phyloP scores from a whole-genome alignment of 257 asterid species.

The Nicotiana otophora region DNA sequence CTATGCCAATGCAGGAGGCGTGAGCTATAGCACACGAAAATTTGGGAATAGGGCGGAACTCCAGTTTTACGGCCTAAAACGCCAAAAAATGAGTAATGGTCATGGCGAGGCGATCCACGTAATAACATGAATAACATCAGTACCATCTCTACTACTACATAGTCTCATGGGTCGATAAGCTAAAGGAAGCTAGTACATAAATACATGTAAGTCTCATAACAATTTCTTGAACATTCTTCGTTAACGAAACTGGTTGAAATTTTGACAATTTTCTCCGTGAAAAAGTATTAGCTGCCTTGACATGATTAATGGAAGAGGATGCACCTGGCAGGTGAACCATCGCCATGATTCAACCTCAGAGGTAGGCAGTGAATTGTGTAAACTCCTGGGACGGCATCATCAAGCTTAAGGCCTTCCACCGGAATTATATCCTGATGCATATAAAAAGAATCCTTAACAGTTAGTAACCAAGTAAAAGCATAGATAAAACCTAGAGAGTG shows the following conservation, averaged over 20 bases:
- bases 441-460: background rate
- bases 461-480: background rate
- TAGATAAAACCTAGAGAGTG: background rate
- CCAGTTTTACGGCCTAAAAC: no score
- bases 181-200: background rate
- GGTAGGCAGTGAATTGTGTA: conserved; percentile 34
- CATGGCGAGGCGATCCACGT: no score
- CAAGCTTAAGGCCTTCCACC: conserved; percentile 26
- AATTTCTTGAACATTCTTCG: background rate
- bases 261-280: background rate
- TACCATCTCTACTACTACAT: background rate
- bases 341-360: conserved; percentile 15
- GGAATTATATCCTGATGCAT: conserved; percentile 15
- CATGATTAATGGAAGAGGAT: conserved; percentile 23
- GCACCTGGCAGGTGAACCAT: conserved; percentile 36
- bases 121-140: background rate
- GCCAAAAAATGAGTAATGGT: no score
- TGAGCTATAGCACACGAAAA: no score
- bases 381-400: conserved; percentile 15
- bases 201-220: background rate
- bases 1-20: no score
- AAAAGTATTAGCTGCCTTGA: background rate
- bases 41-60: no score
- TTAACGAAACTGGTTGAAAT: background rate
- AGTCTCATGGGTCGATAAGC: background rate